Evolutionary conservation across 2,329 filamentous ascomycete species (phyloP), one percentile per base, ranked within the genome.

Genomic region (Cytospora paraplurivora): DNA sequence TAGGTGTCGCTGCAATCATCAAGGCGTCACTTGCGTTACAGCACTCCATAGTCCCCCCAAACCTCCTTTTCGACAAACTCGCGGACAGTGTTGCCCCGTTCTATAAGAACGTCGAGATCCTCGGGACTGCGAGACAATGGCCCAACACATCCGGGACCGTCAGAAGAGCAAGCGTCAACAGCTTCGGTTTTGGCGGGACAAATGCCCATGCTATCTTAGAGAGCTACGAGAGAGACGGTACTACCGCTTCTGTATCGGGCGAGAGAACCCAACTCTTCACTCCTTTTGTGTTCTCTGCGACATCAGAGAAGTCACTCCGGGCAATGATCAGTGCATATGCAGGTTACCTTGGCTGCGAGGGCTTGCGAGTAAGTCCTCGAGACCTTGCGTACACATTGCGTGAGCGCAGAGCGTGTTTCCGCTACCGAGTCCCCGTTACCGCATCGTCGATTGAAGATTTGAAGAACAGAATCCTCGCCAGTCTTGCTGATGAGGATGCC

Each of bases 1-100:
- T 77, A 7, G 79, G 78, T 1, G 65, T 81, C 12, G 76, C 78
- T 0, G 75, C 75, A 19, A 52, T 81, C n/a, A 69, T 81, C 12
- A 78, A 77, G 62, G 71, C 72, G 0, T 62, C 76, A 5, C 67
- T 74, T 5, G 69, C 71, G 27, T 65, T 79, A 61, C 74, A 77
- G 64, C 69, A 77, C 13, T 70, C 68, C 1, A 62, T 60, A 0
- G 62, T 79, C 3, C 74, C 75, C 0, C 76, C 76, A 4, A 78
- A 77, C 41, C 67, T 76, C 1, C 72, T 74, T 6, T 72, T 79
- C 52, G 64, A 74, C 3, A 67, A 65, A 0, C 68, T 76, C 11
- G 78, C 75, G 55, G 73, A 73, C 0, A 67, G 63, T 10, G 70
- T 81, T 1, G 57, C 69, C 10, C 72, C 70, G 0, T 72, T 69